Conservation (phyloP, 352 stramenopile species). For the Phytophthora fragariae region DNA sequence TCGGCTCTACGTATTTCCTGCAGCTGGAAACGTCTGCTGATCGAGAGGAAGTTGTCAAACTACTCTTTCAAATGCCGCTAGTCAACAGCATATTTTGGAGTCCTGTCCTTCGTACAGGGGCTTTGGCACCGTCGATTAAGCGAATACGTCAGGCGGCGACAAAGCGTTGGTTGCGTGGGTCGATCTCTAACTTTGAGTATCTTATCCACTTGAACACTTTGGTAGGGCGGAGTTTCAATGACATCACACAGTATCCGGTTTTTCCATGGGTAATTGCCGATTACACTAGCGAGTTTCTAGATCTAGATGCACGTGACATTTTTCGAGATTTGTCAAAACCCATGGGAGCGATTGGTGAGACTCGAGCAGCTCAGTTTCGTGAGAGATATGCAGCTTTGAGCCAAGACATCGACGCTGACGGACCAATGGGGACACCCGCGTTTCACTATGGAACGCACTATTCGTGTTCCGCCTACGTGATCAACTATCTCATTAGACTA, state of each 20-base stretch:
- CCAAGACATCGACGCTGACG: constrained; percentile 45
- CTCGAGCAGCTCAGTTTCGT: constrained; percentile 83
- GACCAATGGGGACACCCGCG: constrained; percentile 74
- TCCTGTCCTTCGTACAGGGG: constrained; percentile 67
- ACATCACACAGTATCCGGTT: constrained; percentile 98
- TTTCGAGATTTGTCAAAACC: constrained; percentile 95
- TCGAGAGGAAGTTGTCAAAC: constrained; percentile 73
- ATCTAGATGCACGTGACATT: constrained; percentile 77
- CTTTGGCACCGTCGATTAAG: constrained; percentile 71
- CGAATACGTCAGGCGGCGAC: constrained; percentile 72
- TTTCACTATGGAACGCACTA: constrained; percentile 99
- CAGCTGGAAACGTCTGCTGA: constrained; percentile 64
- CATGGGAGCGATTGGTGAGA: constrained; percentile 93
- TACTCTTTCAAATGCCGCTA: constrained; percentile 83
- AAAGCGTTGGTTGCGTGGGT: constrained; percentile 74
- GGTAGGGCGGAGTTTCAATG: constrained; percentile 96
- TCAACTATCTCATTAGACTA: constrained; percentile 97
- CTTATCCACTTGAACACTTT: constrained; percentile 96
- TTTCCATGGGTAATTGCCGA: constrained; percentile 97
- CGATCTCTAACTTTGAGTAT: constrained; percentile 95
- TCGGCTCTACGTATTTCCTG: constrained; percentile 74
- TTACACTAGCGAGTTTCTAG: constrained; percentile 87
- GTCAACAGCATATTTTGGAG: constrained; percentile 87
- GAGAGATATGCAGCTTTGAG: constrained; percentile 83
- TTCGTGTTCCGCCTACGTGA: constrained; percentile 95